Percentiles rank a stretch among this genome's conserved stretches.
These are phyloP conservation scores for Cutaneotrichosporon sp. DNA, from an alignment of 1,284 basidiomycete species.

Conservation along the genomic window DNA sequence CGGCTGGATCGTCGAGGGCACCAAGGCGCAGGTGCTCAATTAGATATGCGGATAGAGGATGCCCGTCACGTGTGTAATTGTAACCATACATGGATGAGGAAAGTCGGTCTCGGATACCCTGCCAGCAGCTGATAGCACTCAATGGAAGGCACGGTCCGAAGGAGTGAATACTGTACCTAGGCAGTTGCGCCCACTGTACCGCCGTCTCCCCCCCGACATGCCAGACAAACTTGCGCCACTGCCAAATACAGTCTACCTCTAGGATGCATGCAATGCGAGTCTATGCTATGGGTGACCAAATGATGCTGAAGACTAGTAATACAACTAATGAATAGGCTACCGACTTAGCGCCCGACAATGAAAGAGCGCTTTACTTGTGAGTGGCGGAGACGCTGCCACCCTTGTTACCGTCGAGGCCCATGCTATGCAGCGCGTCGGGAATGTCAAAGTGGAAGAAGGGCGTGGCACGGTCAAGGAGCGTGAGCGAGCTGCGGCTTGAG, in stretches of 20 bases:
- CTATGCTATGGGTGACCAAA: neutral
- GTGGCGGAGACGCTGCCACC: neutral
- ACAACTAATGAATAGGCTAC: conserved; percentile 2
- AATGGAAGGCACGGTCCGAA: neutral
- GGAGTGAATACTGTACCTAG: neutral
- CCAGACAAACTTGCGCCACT: neutral
- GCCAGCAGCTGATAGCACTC: neutral
- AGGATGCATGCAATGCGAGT: conserved; percentile 2
- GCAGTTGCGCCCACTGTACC: neutral
- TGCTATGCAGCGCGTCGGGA: conserved; percentile 44
- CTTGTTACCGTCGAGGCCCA: conserved; percentile 11
- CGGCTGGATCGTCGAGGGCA: conserved; percentile 30
- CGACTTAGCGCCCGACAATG: neutral
- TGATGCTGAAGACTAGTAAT: neutral
- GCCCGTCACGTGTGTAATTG: neutral
- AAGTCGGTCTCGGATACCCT: neutral
- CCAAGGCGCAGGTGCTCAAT: conserved; percentile 1
- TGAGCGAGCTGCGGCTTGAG: conserved; percentile 25
- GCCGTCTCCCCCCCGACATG: too few species aligned
- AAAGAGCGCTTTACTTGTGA: neutral
- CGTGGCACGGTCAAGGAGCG: conserved; percentile 43
- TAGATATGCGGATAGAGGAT: neutral
- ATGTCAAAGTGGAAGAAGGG: conserved; percentile 55
- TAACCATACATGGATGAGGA: neutral
- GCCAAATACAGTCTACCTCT: conserved; percentile 2